Evolutionary conservation across 441 rosid species (phyloP), one percentile per base, ranked within the genome.

Genomic region (Rhodomyrtus psidioides): DNA sequence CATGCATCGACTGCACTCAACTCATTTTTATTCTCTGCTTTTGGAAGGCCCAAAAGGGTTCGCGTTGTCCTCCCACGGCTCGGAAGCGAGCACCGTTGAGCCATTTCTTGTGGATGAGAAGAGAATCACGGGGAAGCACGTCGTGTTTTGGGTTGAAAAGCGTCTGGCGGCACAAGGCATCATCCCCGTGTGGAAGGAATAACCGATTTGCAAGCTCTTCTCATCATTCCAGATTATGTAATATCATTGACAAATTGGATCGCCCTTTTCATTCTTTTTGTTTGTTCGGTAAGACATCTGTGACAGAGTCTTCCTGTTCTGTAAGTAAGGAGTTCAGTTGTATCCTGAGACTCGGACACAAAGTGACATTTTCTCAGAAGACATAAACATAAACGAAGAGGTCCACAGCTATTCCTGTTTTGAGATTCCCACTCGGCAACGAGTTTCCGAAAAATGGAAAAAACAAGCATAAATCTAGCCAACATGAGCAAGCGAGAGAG

Each of bases 81-180:
- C 91, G 49, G 96, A 23, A 88, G 93, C 94, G 81, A 97, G 99
- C 91, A 95, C 98, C 0, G 97, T 97, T n/a, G 99, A 96, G 86
- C 99, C 99, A 2, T 96, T 97, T 91, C 98, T 95, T 6, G 84
- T 97, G 2, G 99, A 97, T 28, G 99, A 95, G 91, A 97, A 92
- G 94, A 94, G 91, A 90, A 92, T 95, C 58, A 97, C 99, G 0
- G 94, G 93, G 23, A 93, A 87, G 87, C 98, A 87, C 12, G 88
- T 96, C 8, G 95, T 95, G 28, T 96, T 97, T 88, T 96, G 99
- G 99, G 96, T 96, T 7, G 95, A 96, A 87, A 96, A 97, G 88
- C 97, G 99, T 42, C 92, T 96, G 76, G 99, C 98, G 24, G 98
- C 99, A 19, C 99, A 97, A 86, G 98, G 99, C 86, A 93, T 96